A percentile compares a stretch with the other conserved stretches of the same genome.
Evolutionary conservation across 148 eudicot species (phyloP).

Genomic region (Fagopyrum homotropicum): DNA sequence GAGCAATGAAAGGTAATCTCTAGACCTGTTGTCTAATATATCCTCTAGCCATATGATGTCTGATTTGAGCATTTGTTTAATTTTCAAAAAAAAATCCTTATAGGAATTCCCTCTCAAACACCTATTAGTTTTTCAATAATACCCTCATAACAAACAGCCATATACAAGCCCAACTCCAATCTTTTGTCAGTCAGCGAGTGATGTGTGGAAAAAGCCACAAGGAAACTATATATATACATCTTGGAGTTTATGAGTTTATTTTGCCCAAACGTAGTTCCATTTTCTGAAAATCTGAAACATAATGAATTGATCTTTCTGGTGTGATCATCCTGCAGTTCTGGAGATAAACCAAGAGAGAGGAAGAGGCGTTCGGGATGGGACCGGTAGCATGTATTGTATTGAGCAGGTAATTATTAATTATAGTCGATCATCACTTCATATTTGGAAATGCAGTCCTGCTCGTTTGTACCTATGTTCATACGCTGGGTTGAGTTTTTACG

Average conservation of each 20-base stretch:
- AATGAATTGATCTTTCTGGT: not conserved
- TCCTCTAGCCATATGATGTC: no score
- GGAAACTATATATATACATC: not conserved
- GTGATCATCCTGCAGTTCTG: slow-evolving; percentile 30
- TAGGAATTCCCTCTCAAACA: no score
- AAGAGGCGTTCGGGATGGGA: slow-evolving; percentile 95
- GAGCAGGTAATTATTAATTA: not conserved
- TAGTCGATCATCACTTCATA: not conserved
- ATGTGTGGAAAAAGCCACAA: not conserved
- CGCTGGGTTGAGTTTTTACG: not conserved
- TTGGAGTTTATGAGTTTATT: not conserved
- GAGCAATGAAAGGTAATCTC: slow-evolving; percentile 51
- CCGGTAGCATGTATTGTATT: slow-evolving; percentile 26
- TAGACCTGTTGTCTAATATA: not conserved
- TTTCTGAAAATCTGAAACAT: not conserved
- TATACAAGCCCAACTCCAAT: no score
- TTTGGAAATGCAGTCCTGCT: not conserved
- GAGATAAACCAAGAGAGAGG: slow-evolving; percentile 75
- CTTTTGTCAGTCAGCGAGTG: no score
- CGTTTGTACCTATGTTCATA: not conserved
- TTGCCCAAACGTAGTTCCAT: not conserved
- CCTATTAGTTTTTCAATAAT: no score
- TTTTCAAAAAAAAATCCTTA: no score
- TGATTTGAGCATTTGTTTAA: no score
- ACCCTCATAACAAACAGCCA: no score